A percentile compares a stretch with the other conserved stretches of the same genome.
Evolutionary conservation across 169 alveolate species (phyloP).

Genomic region (Theileria luwenshuni): DNA sequence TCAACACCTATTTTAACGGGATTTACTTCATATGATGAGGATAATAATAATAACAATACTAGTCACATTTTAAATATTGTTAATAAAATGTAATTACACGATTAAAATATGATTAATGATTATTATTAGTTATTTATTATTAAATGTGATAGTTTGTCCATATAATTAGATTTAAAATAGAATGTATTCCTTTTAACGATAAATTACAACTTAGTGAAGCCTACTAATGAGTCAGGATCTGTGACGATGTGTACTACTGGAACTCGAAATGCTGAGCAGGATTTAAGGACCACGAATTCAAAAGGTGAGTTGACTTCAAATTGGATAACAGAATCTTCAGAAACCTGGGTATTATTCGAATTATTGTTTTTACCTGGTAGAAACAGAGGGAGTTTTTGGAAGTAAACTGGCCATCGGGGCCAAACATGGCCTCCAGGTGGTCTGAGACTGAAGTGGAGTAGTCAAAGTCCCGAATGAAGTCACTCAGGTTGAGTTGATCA

Average conservation of each 20-base stretch:
- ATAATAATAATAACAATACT: no score
- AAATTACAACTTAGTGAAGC: not conserved
- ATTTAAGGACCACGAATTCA: constrained; percentile 41
- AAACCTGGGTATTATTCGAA: not conserved
- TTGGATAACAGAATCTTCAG: constrained; percentile 32
- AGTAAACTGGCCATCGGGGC: constrained; percentile 14
- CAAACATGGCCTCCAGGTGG: constrained; percentile 71
- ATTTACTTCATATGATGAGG: constrained; percentile 54
- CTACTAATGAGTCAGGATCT: constrained; percentile 20
- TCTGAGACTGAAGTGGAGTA: constrained; percentile 47
- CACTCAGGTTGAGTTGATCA: constrained; percentile 58
- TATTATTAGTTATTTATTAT: no score
- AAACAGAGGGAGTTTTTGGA: constrained; percentile 38
- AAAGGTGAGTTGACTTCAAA: constrained; percentile 42
- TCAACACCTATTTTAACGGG: constrained; percentile 44
- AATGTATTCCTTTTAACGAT: no score
- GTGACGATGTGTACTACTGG: constrained; percentile 60
- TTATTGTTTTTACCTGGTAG: constrained; percentile 41
- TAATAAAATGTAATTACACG: no score
- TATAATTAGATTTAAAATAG: no score
- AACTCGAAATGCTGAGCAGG: constrained; percentile 37
- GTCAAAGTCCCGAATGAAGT: constrained; percentile 59
- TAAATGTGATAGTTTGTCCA: no score
- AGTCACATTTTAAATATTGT: no score
- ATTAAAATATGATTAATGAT: no score